Conservation (phyloP, 1,284 basidiomycete genomes). For the Vanrija humicola region DNA sequence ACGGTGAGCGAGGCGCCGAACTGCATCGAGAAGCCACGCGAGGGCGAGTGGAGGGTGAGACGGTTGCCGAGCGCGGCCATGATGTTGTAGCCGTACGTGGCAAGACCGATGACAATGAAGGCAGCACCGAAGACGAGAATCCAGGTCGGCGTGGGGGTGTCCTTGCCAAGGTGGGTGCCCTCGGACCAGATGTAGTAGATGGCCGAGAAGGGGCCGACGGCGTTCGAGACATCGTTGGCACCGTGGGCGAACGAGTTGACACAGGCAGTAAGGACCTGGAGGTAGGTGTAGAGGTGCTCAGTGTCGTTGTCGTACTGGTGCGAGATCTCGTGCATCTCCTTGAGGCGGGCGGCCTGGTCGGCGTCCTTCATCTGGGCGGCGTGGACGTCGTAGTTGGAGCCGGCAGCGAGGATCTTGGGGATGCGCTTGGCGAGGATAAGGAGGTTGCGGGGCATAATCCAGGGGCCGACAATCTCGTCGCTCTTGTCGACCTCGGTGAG, state of each 20-base stretch:
- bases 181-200: conserved; percentile 50
- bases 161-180: conserved; percentile 29
- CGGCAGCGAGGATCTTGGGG: conserved; percentile 28
- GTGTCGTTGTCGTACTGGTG: conserved; percentile 52
- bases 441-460: conserved; percentile 48
- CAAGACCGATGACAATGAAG: conserved; percentile 51
- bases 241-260: conserved; percentile 53
- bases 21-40: conserved; percentile 54
- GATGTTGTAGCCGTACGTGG: conserved; percentile 49
- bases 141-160: conserved; percentile 50
- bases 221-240: conserved; percentile 47
- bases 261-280: conserved; percentile 54
- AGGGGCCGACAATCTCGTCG: conserved; percentile 29
- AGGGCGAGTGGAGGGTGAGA: conserved; percentile 52
- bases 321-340: conserved; percentile 41
- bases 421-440: conserved; percentile 46
- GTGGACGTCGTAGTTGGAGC: conserved; percentile 45
- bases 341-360: background rate
- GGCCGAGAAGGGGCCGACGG: conserved; percentile 43
- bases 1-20: conserved; percentile 52
- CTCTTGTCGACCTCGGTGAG: conserved; percentile 10
- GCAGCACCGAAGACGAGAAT: conserved; percentile 49
- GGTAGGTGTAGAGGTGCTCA: conserved; percentile 53
- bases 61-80: conserved; percentile 51
- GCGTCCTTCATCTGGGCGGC: conserved; percentile 30